These are phyloP conservation scores for Pseudonitzschia pungens DNA, from an alignment of 108 stramenopile genomes.

Conservation along the genomic window DNA sequence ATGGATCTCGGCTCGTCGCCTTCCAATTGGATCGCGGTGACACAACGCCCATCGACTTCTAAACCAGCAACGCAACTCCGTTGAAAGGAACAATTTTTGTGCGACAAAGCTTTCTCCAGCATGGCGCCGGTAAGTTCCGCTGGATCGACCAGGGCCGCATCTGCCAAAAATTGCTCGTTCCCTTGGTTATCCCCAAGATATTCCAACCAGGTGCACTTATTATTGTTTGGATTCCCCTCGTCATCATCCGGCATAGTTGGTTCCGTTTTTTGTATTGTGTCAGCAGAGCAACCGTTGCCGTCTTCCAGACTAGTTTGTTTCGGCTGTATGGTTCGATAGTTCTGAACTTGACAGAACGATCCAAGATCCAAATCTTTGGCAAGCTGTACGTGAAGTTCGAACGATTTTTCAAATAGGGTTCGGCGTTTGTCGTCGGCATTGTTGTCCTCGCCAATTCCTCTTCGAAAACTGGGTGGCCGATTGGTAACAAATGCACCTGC, in stretches of 20 bases:
- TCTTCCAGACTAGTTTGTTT: neutral
- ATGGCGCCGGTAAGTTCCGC: constrained; percentile 15
- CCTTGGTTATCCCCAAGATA: neutral
- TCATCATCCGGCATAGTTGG: no score
- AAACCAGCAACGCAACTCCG: constrained; percentile 5
- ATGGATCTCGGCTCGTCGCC: neutral
- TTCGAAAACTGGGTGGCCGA: constrained; percentile 1
- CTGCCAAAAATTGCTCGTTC: neutral
- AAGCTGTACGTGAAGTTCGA: constrained; percentile 20
- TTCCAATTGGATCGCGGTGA: neutral
- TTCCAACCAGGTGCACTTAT: neutral
- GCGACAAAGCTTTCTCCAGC: constrained; percentile 12
- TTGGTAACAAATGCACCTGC: constrained; percentile 22
- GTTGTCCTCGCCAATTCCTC: neutral
- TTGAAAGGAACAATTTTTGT: neutral
- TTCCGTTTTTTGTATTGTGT: no score
- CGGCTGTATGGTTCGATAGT: constrained; percentile 2
- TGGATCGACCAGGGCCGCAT: constrained; percentile 31
- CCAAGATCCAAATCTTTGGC: constrained; percentile 24
- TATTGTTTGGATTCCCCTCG: neutral
- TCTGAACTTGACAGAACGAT: constrained; percentile 8
- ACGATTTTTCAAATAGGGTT: constrained; percentile 20
- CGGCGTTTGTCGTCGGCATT: neutral
- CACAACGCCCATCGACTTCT: constrained; percentile 8
- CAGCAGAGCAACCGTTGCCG: no score